Evolutionary conservation across 2,329 filamentous ascomycete genomes (phyloP), one percentile per base, ranked within the genome.

Genomic region (Phyllachora maydis): DNA sequence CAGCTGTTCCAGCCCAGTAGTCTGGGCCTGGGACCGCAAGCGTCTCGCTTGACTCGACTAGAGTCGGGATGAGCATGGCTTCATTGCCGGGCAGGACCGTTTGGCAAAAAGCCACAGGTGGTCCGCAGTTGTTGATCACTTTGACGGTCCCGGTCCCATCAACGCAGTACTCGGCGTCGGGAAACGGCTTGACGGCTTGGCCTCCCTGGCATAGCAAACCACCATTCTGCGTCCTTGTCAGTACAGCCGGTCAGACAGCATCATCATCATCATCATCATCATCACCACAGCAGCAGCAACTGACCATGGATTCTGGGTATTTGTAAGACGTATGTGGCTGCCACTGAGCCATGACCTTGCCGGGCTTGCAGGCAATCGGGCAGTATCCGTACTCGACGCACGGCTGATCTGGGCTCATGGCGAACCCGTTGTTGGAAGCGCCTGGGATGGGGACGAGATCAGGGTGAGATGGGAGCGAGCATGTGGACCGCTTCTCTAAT

Each of bases 51-150:
- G 54, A 49, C 12, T 54, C 39, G 22, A 82, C 68, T 31, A 68
- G 46, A n/a, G 74, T 83, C 10, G 75, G 74, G 36, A 82, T 82
- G 34, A 82, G 54, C 75, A 83, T 83, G 30, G 71, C 71, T 50
- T 83, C 76, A 37, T 79, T 73, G 23, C 76, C 76, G 11, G 76
- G 76, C 30, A 82, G 48, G 9, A 81, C 71, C 4, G 76, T 83
- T 47, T 83, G 76, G 46, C 76, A 83, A 47, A 76, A 78, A 3
- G 76, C 65, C 26, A 81, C 60, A 9, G 57, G 39, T 17, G 53
- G 49, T 21, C 63, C 59, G 30, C 60, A 64, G 34, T 70, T 68
- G 52, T 81, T 83, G 30, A 67, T 53, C 17, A 61, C 75, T 27
- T 56, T 51, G 25, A 83, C 58, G 6, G 65, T 41, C 20, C 71